Conservation (phyloP, 2,329 filamentous ascomycete species). For the Cercospora sp. region DNA sequence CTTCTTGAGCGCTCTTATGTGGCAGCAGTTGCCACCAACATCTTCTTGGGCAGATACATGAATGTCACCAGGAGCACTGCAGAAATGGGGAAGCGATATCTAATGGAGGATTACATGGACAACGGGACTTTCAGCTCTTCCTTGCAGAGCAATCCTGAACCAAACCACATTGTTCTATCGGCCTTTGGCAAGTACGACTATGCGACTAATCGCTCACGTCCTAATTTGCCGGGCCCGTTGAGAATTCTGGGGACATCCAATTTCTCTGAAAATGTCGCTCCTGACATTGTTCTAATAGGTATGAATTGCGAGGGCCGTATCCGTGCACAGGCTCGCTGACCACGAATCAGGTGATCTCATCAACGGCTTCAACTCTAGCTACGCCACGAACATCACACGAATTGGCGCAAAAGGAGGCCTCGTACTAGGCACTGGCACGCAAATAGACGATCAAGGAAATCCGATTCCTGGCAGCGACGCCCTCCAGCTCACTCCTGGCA, state of each 20-base stretch:
- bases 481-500: background rate
- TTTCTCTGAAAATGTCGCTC: background rate
- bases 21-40: conserved; percentile 8
- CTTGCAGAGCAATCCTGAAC: background rate
- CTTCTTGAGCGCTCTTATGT: conserved; percentile 5
- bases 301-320: background rate
- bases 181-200: background rate
- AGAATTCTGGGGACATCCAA: background rate
- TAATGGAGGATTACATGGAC: background rate
- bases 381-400: conserved; percentile 3
- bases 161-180: background rate
- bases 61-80: conserved; percentile 1
- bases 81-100: background rate
- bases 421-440: conserved; percentile 2
- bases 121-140: background rate
- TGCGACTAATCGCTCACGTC: background rate
- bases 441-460: conserved; percentile 9
- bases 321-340: too few species aligned
- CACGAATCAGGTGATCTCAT: background rate
- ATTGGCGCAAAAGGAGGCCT: conserved; percentile 9
- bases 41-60: conserved; percentile 7
- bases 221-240: conserved; percentile 6
- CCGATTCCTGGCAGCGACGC: background rate
- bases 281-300: background rate
- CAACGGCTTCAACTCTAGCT: background rate